Conservation (phyloP, 2,329 filamentous ascomycete species). For the Aspergillus neoniger region DNA sequence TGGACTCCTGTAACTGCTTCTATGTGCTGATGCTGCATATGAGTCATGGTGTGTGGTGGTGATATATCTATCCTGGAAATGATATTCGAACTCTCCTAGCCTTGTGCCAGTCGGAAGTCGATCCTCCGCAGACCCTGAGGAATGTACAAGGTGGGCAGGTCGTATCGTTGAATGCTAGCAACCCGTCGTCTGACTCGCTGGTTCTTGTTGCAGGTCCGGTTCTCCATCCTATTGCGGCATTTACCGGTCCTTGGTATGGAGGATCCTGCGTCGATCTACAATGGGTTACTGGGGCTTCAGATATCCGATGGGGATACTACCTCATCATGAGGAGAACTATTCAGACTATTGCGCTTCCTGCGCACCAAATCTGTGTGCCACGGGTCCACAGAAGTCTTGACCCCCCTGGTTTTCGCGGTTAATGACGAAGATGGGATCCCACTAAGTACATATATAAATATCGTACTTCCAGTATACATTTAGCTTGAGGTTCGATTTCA, state of each 20-base stretch:
- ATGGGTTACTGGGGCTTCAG: slow-evolving; percentile 16
- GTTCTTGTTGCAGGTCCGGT: slow-evolving; percentile 9
- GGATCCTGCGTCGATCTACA: slow-evolving; percentile 13
- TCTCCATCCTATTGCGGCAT: slow-evolving; percentile 15
- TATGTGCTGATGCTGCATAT: neutral
- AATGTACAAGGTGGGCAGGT: slow-evolving; percentile 20
- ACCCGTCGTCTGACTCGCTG: slow-evolving; percentile 22
- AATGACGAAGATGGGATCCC: neutral
- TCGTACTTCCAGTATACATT: slow-evolving; percentile 1
- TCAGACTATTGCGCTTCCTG: neutral
- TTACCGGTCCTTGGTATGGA: slow-evolving; percentile 25
- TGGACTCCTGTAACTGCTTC: neutral
- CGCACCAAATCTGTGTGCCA: slow-evolving; percentile 9
- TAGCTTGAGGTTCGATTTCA: neutral
- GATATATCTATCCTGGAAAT: neutral
- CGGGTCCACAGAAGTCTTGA: slow-evolving; percentile 10
- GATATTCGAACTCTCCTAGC: neutral
- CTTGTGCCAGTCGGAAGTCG: neutral
- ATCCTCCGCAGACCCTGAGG: slow-evolving; percentile 12
- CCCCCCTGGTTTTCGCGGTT: neutral
- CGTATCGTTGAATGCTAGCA: slow-evolving; percentile 12
- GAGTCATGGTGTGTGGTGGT: slow-evolving; percentile 1
- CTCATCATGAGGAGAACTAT: neutral
- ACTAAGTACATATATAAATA: slow-evolving; percentile 12
- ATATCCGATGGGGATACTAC: neutral